These are phyloP conservation scores for Phytophthora multivora DNA, from an alignment of 352 stramenopile species.

Conservation along the genomic window DNA sequence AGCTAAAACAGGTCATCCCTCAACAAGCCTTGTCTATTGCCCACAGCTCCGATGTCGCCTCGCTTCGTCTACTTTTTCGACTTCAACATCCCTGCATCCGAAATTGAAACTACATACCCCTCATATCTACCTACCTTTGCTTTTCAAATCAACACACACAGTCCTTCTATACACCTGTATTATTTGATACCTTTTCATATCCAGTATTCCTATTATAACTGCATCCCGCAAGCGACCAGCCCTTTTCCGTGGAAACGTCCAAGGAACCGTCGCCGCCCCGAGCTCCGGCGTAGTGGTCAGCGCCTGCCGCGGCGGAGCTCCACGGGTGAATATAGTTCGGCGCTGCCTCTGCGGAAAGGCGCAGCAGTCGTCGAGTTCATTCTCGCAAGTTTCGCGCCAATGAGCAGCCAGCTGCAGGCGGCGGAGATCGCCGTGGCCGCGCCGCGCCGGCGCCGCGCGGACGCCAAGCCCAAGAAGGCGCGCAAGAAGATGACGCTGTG, in stretches of 20 bases:
- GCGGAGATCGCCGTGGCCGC: not conserved
- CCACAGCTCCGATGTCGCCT: conserved; percentile 14
- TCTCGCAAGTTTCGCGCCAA: conserved; percentile 26
- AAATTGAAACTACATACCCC: conserved; percentile 3
- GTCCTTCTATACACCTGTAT: too few species aligned
- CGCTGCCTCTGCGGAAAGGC: conserved; percentile 19
- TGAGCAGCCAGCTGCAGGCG: conserved; percentile 19
- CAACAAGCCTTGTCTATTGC: not conserved
- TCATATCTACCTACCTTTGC: too few species aligned
- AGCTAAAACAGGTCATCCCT: conserved; percentile 19
- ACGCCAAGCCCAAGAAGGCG: conserved; percentile 4
- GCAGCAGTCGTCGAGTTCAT: conserved; percentile 16
- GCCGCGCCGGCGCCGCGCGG: conserved; percentile 12
- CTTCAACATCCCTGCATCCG: conserved; percentile 30
- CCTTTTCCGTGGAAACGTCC: conserved; percentile 36
- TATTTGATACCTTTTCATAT: not conserved
- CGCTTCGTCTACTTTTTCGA: conserved; percentile 25
- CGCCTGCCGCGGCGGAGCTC: not conserved
- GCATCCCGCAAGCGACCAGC: conserved; percentile 3
- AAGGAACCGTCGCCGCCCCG: not conserved
- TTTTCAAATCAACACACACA: too few species aligned
- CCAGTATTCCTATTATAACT: not conserved
- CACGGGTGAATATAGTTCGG: conserved; percentile 1
- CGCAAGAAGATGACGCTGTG: conserved; percentile 29
- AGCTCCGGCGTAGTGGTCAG: conserved; percentile 4